Evolutionary conservation across 495 filamentous ascomycete species (phyloP).

Genomic region (Entonaema liquescens): DNA sequence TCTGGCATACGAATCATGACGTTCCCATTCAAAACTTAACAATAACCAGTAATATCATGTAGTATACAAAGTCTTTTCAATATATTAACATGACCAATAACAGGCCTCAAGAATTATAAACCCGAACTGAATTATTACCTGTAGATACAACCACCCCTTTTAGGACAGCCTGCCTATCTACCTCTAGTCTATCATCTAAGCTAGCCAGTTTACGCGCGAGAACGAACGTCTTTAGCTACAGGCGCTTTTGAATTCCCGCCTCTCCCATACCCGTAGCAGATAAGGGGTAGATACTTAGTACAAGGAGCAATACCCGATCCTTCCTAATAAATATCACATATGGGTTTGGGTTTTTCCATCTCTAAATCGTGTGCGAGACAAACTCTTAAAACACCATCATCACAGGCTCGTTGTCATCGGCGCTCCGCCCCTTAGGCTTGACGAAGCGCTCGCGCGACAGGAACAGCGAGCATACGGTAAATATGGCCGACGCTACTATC

Average conservation of each 20-base stretch:
- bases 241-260: neutral
- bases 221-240: neutral
- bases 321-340: neutral
- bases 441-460: constrained; percentile 55
- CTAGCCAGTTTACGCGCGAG: neutral
- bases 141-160: neutral
- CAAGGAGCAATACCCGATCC: neutral
- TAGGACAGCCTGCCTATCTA: neutral
- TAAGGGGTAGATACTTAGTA: neutral
- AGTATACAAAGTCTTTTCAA: neutral
- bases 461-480: constrained; percentile 49
- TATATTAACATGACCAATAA: neutral
- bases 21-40: neutral
- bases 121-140: neutral
- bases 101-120: neutral
- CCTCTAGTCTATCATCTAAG: neutral
- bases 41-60: neutral
- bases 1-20: neutral
- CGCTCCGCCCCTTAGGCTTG: neutral
- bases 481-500: constrained; percentile 54
- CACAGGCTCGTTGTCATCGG: neutral
- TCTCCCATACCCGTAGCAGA: neutral
- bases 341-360: constrained; percentile 53
- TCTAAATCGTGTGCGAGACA: constrained; percentile 11
- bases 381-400: constrained; percentile 17